A percentile compares a stretch with the other conserved stretches of the same genome.
Evolutionary conservation across 73 alveolate species (phyloP).

Genomic region (Tetrahymena malaccensis): DNA sequence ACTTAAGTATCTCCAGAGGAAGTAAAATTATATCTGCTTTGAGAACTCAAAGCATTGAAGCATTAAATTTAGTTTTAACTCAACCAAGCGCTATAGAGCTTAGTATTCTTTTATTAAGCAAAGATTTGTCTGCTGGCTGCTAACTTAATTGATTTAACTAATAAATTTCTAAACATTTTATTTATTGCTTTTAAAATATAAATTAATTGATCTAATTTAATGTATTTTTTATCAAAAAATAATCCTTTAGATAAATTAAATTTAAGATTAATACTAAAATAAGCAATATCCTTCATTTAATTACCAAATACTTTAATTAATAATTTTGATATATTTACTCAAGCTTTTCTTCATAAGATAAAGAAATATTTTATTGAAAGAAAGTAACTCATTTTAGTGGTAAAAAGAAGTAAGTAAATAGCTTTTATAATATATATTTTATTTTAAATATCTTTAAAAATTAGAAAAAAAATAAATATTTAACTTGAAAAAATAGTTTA

Average conservation of each 20-base stretch:
- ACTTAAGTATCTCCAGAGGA: slow-evolving; percentile 19
- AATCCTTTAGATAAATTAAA: not conserved
- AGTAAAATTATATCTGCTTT: not conserved
- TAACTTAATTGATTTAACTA: not conserved
- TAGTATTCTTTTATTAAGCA: not conserved
- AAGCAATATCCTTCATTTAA: not conserved
- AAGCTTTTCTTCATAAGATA: too few species aligned
- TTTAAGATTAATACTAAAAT: not conserved
- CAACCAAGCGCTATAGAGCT: not conserved
- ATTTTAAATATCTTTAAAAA: too few species aligned
- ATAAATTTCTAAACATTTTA: not conserved
- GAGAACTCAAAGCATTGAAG: not conserved
- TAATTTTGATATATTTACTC: not conserved
- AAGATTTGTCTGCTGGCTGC: not conserved
- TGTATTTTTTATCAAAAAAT: not conserved
- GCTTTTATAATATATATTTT: too few species aligned
- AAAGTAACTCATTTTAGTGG: too few species aligned
- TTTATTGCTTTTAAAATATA: not conserved
- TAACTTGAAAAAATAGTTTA: too few species aligned
- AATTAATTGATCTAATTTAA: not conserved
- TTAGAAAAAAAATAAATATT: too few species aligned
- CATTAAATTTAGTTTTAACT: not conserved
- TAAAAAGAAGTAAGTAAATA: too few species aligned
- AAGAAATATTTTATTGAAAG: too few species aligned
- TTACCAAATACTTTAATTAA: not conserved